Evolutionary conservation across 805 yeast species (phyloP).

Genomic region (Naumovozyma dairenensis): DNA sequence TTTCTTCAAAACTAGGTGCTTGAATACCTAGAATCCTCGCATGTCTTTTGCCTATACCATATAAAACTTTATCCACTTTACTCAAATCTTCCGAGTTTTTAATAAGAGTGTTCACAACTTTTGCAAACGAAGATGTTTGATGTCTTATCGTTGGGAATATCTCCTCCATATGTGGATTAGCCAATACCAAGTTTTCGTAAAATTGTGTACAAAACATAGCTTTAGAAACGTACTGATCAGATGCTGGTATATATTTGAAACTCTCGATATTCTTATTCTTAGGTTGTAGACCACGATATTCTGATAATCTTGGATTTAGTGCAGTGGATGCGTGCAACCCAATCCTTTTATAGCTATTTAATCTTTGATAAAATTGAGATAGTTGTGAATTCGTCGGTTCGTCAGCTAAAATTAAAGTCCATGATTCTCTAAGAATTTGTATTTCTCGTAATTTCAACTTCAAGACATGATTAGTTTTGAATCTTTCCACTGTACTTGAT

Average conservation of each 20-base stretch:
- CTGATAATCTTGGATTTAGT: background rate
- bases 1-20: conserved; percentile 52
- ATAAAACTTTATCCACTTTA: conserved; percentile 48
- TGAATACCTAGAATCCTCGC: conserved; percentile 67
- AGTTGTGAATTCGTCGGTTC: conserved; percentile 9
- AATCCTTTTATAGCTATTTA: background rate
- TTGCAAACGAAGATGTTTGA: conserved; percentile 75
- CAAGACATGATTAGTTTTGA: background rate
- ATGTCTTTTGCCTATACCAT: conserved; percentile 63
- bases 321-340: background rate
- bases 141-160: conserved; percentile 67
- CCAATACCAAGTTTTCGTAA: conserved; percentile 55
- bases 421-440: conserved; percentile 29
- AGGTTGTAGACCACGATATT: background rate
- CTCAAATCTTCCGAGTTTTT: conserved; percentile 51
- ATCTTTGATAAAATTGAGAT: conserved; percentile 4
- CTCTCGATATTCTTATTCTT: background rate
- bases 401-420: conserved; percentile 33
- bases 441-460: conserved; percentile 27
- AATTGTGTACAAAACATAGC: conserved; percentile 69
- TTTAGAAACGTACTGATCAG: conserved; percentile 15
- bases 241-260: background rate
- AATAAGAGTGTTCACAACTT: conserved; percentile 62
- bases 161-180: conserved; percentile 51
- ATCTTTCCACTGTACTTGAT: conserved; percentile 5